phyloP scores from a whole-genome alignment of 2,329 filamentous ascomycete genomes.

The Pestalotiopsis sp. region DNA sequence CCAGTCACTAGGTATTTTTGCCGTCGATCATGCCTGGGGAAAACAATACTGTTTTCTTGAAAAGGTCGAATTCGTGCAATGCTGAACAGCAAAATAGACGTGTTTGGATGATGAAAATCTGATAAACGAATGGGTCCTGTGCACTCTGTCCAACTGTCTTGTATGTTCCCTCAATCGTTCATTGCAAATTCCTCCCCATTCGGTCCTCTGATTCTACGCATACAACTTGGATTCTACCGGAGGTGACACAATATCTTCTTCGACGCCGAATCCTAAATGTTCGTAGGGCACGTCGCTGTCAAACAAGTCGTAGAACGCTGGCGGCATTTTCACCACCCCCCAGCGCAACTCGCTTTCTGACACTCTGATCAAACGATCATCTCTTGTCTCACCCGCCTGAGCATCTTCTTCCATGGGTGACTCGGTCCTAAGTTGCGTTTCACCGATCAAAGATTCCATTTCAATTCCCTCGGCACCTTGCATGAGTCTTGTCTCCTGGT shows the following conservation, averaged over 20 bases:
- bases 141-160: too few relatives aligned
- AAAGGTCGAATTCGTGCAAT: too few relatives aligned
- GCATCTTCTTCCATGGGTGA: not conserved
- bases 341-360: not conserved
- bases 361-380: not conserved
- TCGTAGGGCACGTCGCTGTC: not conserved
- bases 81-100: too few relatives aligned
- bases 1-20: too few relatives aligned
- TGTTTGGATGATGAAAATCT: too few relatives aligned
- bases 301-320: not conserved
- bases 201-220: not conserved
- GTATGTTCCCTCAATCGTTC: too few relatives aligned
- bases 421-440: not conserved
- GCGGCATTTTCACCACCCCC: not conserved
- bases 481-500: not conserved
- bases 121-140: too few relatives aligned
- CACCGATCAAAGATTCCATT: not conserved
- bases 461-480: not conserved
- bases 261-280: not conserved
- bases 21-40: too few relatives aligned
- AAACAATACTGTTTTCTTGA: too few relatives aligned
- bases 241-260: not conserved
- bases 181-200: too few relatives aligned
- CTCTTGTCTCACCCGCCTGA: not conserved
- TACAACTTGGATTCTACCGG: not conserved